These are phyloP conservation scores for Luffa acutangula DNA, from an alignment of 306 rosid species.

Conservation along the genomic window DNA sequence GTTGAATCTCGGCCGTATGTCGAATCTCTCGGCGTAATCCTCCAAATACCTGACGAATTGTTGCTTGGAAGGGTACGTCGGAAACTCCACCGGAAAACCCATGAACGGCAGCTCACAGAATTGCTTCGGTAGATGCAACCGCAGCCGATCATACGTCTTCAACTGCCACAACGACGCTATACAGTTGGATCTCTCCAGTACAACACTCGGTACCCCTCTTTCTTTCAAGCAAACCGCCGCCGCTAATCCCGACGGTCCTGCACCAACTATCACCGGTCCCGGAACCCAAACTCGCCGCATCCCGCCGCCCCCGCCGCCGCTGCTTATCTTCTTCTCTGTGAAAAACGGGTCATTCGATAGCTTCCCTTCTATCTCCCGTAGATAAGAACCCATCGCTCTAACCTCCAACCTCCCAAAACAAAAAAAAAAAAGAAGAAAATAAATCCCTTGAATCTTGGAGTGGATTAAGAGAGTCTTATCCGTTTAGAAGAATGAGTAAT, in stretches of 20 bases:
- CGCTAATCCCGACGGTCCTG: constrained; percentile 64
- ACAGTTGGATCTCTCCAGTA: constrained; percentile 57
- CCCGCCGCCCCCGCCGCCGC: not conserved
- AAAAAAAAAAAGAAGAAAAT: not conserved
- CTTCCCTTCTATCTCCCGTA: constrained; percentile 48
- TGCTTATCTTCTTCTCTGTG: constrained; percentile 13
- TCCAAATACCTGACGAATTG: constrained; percentile 43
- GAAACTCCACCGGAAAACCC: constrained; percentile 38
- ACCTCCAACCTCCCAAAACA: not conserved
- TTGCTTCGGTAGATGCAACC: constrained; percentile 55
- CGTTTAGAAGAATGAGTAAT: constrained; percentile 25
- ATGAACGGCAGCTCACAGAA: constrained; percentile 55
- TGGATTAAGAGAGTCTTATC: constrained; percentile 39
- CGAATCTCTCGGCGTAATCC: constrained; percentile 28
- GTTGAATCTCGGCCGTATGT: constrained; percentile 38
- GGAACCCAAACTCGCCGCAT: constrained; percentile 12
- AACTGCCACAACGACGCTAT: constrained; percentile 66
- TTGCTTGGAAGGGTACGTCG: constrained; percentile 55
- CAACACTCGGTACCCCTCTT: constrained; percentile 20
- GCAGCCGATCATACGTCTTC: constrained; percentile 53
- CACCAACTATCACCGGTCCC: constrained; percentile 57
- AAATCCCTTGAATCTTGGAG: constrained; percentile 32
- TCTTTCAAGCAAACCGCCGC: constrained; percentile 44
- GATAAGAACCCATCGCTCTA: constrained; percentile 17
- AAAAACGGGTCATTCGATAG: constrained; percentile 50